Percentiles rank a stretch among this genome's conserved stretches.
These are phyloP conservation scores for Skeletonema marinoi DNA, from an alignment of 108 stramenopile genomes.

Conservation along the genomic window DNA sequence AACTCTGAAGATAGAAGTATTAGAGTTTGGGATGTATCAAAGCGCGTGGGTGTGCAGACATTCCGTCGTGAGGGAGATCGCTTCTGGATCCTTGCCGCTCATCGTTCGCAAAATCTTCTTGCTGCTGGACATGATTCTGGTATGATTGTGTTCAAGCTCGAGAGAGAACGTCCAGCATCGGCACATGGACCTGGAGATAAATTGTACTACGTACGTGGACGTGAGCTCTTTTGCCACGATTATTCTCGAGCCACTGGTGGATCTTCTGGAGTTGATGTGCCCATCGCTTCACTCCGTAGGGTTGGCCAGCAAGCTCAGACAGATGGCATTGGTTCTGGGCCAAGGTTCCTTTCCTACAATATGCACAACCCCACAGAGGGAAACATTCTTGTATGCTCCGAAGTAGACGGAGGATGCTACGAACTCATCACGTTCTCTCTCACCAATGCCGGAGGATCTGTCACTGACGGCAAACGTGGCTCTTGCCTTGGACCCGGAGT, in stretches of 20 bases:
- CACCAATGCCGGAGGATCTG: constrained; percentile 75
- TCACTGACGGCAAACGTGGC: constrained; percentile 93
- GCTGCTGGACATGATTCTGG: constrained; percentile 99
- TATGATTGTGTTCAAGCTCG: constrained; percentile 99
- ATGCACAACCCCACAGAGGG: constrained; percentile 92
- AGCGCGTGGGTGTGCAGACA: constrained; percentile 98
- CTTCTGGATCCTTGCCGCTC: constrained; percentile 97
- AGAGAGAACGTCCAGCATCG: constrained; percentile 95
- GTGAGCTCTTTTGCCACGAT: constrained; percentile 95
- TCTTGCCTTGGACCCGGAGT: constrained; percentile 90
- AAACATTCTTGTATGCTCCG: constrained; percentile 89
- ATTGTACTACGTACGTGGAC: constrained; percentile 95
- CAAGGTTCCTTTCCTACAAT: constrained; percentile 94
- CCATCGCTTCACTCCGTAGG: constrained; percentile 89
- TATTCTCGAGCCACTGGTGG: constrained; percentile 62
- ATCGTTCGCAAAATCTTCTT: constrained; percentile 93
- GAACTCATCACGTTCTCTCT: constrained; percentile 92
- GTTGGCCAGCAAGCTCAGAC: constrained; percentile 92
- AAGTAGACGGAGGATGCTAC: constrained; percentile 95
- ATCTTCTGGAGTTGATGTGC: constrained; percentile 86
- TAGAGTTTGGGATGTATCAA: constrained; percentile 98
- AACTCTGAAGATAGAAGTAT: constrained; percentile 99
- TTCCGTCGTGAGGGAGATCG: constrained; percentile 98
- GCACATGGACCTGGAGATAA: constrained; percentile 74
- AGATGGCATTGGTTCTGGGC: constrained; percentile 90